Evolutionary conservation across 1,284 basidiomycete genomes (phyloP).

Genomic region (Tilletia walkeri): DNA sequence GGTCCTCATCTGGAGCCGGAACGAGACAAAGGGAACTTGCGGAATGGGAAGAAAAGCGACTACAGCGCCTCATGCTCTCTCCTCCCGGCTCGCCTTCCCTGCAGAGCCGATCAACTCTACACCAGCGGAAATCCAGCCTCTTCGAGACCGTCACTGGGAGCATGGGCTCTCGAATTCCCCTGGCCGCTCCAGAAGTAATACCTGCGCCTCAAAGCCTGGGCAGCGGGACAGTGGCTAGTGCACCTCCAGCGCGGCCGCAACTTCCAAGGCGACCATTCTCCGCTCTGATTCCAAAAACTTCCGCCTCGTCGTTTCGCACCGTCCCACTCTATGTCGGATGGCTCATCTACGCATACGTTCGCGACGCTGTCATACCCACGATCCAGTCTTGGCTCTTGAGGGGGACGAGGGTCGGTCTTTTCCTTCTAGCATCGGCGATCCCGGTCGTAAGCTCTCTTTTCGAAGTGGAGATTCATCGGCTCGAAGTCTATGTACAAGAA

Average conservation of each 20-base stretch:
- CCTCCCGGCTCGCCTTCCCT: not conserved
- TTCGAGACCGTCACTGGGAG: not conserved
- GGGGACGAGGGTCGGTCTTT: conserved; percentile 30
- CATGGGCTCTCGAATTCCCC: not conserved
- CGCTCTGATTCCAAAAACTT: not conserved
- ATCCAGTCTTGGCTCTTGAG: not conserved
- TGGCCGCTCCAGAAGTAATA: not conserved
- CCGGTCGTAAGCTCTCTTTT: conserved; percentile 42
- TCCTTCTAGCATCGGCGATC: conserved; percentile 36
- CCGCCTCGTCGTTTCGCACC: conserved; percentile 14
- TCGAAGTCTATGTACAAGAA: conserved; percentile 38
- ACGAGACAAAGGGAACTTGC: conserved; percentile 81
- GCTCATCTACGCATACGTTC: not conserved
- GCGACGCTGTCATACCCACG: conserved; percentile 1
- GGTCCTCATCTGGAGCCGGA: not conserved
- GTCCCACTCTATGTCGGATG: conserved; percentile 9
- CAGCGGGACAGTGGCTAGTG: not conserved
- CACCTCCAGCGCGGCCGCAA: not conserved
- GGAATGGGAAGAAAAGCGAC: conserved; percentile 59
- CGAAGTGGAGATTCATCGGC: conserved; percentile 42
- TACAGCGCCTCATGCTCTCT: conserved; percentile 12
- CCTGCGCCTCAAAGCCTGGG: not conserved
- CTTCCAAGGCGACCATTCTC: conserved; percentile 1
- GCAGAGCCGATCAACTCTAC: not conserved
- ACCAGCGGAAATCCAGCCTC: not conserved